Base-by-base conservation (phyloP, 192 early-diverging fungal species). In the Coemansia sp. region DNA sequence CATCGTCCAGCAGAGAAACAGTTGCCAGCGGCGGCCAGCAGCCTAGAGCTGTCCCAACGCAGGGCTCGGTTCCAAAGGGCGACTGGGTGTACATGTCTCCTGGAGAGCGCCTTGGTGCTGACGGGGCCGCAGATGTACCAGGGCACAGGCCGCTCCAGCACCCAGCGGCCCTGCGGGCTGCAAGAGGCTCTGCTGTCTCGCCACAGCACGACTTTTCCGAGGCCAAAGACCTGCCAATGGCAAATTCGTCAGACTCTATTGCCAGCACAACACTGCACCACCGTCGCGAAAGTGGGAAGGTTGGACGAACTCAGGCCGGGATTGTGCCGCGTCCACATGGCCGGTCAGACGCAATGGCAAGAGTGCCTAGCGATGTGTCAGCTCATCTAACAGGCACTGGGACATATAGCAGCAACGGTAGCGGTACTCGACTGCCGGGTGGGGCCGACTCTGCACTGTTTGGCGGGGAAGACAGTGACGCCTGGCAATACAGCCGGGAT, bases 11-110 rank as follows among this genome's bases (percentile, higher is more conserved):
- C 54, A 58, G 21, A 17, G 52, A 53, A 12, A 27, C 46, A 17
- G 8, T 19, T 34, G 10, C 52, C 18, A 29, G 52, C 11, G 32
- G 33, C 19, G 33, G 55, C 19, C 55, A 36, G 55, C 55, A 36
- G 36, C 37, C 55, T 15, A 36, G 37, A 39, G 55, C 55, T 1
- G 52, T 53, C 11, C 52, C 52, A 18, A 10, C 32, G 27, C 52
- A 35, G 52, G 29, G 18, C 32, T 17, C 7, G 32, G 18, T 19
- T 3, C 21, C 60, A 27, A 48, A 52, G 24, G 63, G 58, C 9
- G 44, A 26, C 12, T 72, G 70, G 70, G 27, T 67, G 12, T 54
- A 72, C 37, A 66, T 59, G 0, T 60, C 70, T 18, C 70, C 64
- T 46, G 64, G 70, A 11, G 70, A 72, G 35, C 58, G 52, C 17